phyloP scores from a whole-genome alignment of 208 protist species.

The Trichomonas gallinae region DNA sequence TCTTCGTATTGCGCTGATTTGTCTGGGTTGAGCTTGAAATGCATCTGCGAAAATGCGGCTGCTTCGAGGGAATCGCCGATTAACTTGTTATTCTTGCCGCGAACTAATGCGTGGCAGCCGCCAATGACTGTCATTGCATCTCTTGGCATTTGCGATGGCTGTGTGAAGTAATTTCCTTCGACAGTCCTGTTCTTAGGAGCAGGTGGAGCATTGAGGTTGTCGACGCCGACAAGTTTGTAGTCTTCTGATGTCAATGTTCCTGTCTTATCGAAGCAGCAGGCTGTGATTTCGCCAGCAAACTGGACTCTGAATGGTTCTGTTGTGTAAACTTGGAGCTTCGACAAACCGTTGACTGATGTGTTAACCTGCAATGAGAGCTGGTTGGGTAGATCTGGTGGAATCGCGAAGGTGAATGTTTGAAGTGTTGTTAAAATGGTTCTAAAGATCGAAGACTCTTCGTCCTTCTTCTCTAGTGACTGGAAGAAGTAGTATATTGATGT shows the following conservation, averaged over 20 bases:
- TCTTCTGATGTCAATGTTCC: conserved; percentile 87
- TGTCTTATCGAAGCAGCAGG: conserved; percentile 99
- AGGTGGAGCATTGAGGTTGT: conserved; percentile 20
- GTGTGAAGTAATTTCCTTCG: neutral
- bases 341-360: conserved; percentile 64
- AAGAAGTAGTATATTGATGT: conserved; percentile 40
- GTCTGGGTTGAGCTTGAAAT: neutral
- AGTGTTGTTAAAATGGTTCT: conserved; percentile 92
- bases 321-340: conserved; percentile 55
- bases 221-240: conserved; percentile 64
- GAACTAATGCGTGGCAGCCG: neutral
- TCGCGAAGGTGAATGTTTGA: conserved; percentile 61
- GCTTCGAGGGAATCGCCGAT: conserved; percentile 20
- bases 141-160: neutral
- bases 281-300: conserved; percentile 84
- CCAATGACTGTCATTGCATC: neutral
- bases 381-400: conserved; percentile 97
- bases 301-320: conserved; percentile 98
- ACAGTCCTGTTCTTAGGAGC: neutral
- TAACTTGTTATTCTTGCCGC: neutral
- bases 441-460: conserved; percentile 56
- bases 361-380: conserved; percentile 87
- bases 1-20: neutral
- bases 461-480: conserved; percentile 23
- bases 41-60: neutral